Evolutionary conservation across 306 rosid species (phyloP).

Genomic region (Trifolium repens): DNA sequence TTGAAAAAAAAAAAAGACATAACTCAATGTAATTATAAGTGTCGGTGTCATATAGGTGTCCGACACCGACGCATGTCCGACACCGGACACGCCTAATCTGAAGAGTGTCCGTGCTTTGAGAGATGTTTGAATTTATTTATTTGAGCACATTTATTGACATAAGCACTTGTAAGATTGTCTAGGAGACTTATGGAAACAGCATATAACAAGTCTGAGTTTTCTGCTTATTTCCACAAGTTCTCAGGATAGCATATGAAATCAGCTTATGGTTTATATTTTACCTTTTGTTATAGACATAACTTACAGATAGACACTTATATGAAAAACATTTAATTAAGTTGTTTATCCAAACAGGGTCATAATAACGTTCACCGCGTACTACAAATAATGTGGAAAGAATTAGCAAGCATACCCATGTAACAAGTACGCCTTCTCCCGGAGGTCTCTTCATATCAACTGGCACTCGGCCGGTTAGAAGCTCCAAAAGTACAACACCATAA

Average conservation of each 20-base stretch:
- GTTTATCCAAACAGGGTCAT: not conserved
- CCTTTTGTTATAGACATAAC: not conserved
- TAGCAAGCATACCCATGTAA: conserved; percentile 77
- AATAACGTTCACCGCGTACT: not conserved
- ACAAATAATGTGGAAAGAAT: conserved; percentile 19
- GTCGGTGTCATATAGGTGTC: no score
- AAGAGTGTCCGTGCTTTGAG: no score
- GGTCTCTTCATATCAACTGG: conserved; percentile 97
- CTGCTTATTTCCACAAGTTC: not conserved
- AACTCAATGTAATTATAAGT: no score
- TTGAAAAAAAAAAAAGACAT: no score
- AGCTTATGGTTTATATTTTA: not conserved
- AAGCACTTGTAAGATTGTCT: not conserved
- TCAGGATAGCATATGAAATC: not conserved
- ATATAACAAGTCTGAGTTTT: not conserved
- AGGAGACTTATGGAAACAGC: not conserved
- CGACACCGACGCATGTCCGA: no score
- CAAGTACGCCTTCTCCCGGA: conserved; percentile 87
- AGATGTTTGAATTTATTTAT: not conserved
- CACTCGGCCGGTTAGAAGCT: conserved; percentile 90
- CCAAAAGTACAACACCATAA: conserved; percentile 90
- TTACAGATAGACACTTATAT: not conserved
- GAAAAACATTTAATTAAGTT: not conserved
- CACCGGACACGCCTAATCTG: no score
- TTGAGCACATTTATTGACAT: not conserved